phyloP scores from a whole-genome alignment of 1,284 basidiomycete species.

The Albatrellus sp. region DNA sequence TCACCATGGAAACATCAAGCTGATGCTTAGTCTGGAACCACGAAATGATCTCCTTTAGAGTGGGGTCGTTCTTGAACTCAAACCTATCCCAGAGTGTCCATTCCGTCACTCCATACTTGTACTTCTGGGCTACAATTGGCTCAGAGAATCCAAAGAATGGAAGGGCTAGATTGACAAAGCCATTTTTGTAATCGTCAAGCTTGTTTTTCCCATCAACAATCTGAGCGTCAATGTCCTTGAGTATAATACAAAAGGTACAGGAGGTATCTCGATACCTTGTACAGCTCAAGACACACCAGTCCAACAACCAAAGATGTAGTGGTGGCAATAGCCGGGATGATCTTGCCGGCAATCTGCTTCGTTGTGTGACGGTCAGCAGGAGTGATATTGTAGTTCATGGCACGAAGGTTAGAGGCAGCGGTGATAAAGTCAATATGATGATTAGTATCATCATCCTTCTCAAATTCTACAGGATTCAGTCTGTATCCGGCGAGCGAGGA shows the following conservation, averaged over 20 bases:
- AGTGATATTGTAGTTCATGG: conserved; percentile 89
- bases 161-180: conserved; percentile 94
- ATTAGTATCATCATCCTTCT: conserved; percentile 99
- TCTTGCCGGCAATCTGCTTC: conserved; percentile 99
- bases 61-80: conserved; percentile 84
- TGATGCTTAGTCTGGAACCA: conserved; percentile 83
- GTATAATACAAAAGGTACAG: too few relatives aligned
- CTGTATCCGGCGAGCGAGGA: conserved; percentile 92
- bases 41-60: conserved; percentile 75
- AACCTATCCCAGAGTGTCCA: conserved; percentile 99
- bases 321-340: conserved; percentile 98
- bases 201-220: conserved; percentile 92
- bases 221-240: conserved; percentile 25
- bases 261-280: conserved; percentile 53
- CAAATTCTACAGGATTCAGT: conserved; percentile 91
- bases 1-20: conserved; percentile 91
- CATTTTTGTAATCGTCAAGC: conserved; percentile 95
- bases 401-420: conserved; percentile 93
- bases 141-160: conserved; percentile 99
- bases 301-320: conserved; percentile 95
- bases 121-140: conserved; percentile 86
- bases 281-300: conserved; percentile 91
- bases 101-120: conserved; percentile 77
- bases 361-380: conserved; percentile 88
- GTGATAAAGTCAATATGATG: conserved; percentile 99